Evolutionary conservation across 2,329 filamentous ascomycete species (phyloP).

Genomic region (Neofusicoccum ribis): DNA sequence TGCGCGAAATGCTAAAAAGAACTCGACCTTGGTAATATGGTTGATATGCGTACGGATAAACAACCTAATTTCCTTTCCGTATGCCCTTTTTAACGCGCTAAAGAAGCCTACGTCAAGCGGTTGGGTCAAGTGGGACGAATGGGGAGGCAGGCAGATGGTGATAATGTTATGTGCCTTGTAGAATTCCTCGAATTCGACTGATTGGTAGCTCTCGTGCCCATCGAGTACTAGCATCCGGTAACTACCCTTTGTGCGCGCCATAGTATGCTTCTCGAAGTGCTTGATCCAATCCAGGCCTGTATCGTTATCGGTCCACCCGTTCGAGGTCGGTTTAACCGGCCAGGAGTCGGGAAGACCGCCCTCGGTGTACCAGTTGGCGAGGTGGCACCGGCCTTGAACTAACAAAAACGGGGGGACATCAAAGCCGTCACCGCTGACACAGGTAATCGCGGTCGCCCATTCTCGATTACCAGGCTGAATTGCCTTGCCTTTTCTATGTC

Average conservation of each 20-base stretch:
- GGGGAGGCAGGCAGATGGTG: constrained; percentile 34
- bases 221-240: constrained; percentile 40
- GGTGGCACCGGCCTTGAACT: not conserved
- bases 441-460: constrained; percentile 29
- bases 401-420: not conserved
- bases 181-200: constrained; percentile 35
- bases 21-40: constrained; percentile 28
- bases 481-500: constrained; percentile 23
- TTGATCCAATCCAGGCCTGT: constrained; percentile 35
- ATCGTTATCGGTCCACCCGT: constrained; percentile 38
- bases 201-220: constrained; percentile 35
- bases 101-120: constrained; percentile 41
- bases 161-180: constrained; percentile 39
- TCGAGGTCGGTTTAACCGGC: constrained; percentile 19
- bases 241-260: constrained; percentile 24
- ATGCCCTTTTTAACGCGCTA: constrained; percentile 32
- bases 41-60: constrained; percentile 30
- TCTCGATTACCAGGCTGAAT: constrained; percentile 30
- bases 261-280: constrained; percentile 37
- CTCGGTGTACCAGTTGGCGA: constrained; percentile 16
- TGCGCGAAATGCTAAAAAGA: constrained; percentile 24
- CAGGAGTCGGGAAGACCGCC: constrained; percentile 1
- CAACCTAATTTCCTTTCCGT: constrained; percentile 29
- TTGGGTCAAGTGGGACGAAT: constrained; percentile 40
- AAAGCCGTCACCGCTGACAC: constrained; percentile 17